Conservation (phyloP, 192 early-diverging fungal genomes). For the Coemansia sp. region DNA sequence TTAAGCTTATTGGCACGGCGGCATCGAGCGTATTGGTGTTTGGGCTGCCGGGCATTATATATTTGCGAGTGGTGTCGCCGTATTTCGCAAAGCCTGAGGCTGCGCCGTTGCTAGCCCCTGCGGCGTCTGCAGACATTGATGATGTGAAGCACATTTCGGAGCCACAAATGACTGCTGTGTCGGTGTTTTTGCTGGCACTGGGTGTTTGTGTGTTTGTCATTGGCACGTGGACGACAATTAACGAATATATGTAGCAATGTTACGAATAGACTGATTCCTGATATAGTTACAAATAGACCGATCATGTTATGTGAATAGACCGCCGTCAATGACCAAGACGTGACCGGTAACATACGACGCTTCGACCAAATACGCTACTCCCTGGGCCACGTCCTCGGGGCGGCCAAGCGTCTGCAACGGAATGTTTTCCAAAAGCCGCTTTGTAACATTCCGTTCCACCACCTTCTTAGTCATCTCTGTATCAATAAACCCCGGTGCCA, state of each 20-base stretch:
- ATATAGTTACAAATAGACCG: neutral
- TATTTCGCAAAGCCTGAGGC: conserved; percentile 13
- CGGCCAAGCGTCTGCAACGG: conserved; percentile 22
- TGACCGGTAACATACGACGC: conserved; percentile 42
- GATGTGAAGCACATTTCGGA: conserved; percentile 22
- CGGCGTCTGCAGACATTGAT: neutral
- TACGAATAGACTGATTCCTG: neutral
- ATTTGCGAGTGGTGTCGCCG: conserved; percentile 37
- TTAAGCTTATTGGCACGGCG: conserved; percentile 50
- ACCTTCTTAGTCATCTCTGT: conserved; percentile 54
- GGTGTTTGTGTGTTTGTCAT: conserved; percentile 39
- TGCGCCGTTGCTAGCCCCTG: conserved; percentile 5
- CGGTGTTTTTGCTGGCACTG: conserved; percentile 23
- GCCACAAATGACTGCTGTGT: conserved; percentile 21
- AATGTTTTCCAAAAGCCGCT: conserved; percentile 21
- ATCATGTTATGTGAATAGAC: conserved; percentile 25
- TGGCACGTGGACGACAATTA: conserved; percentile 38
- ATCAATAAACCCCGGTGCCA: conserved; percentile 86
- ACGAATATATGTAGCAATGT: conserved; percentile 15
- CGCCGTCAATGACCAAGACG: conserved; percentile 48
- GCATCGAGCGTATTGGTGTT: conserved; percentile 48
- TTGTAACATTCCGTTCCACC: conserved; percentile 9
- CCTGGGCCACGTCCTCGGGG: conserved; percentile 41
- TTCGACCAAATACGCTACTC: conserved; percentile 33
- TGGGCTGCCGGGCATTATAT: conserved; percentile 43